These are phyloP conservation scores for Phytophthora kernoviae DNA, from an alignment of 352 stramenopile genomes.

Conservation along the genomic window DNA sequence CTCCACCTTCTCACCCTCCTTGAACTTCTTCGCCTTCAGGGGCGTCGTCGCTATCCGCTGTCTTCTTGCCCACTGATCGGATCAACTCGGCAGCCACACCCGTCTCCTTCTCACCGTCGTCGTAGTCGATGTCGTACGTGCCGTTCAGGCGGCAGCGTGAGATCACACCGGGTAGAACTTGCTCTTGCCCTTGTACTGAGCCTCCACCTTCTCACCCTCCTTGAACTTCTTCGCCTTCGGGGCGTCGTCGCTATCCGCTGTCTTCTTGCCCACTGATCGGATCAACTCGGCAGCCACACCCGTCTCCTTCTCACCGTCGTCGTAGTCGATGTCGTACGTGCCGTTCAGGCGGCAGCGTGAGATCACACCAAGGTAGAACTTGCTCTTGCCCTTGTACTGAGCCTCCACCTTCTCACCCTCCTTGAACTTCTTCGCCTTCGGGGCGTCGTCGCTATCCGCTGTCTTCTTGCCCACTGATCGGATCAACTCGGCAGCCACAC, in stretches of 20 bases:
- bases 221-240: conserved; percentile 20
- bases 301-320: conserved; percentile 20
- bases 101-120: conserved; percentile 20
- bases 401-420: conserved; percentile 20
- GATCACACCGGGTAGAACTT: conserved; percentile 21
- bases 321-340: conserved; percentile 24
- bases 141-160: conserved; percentile 17
- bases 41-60: conserved; percentile 16
- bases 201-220: conserved; percentile 20
- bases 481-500: conserved; percentile 20
- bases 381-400: conserved; percentile 24
- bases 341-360: conserved; percentile 15
- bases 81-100: conserved; percentile 19
- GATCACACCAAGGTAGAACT: conserved; percentile 20
- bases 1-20: conserved; percentile 21
- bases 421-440: conserved; percentile 21
- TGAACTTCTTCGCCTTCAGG: conserved; percentile 18
- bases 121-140: conserved; percentile 24
- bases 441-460: conserved; percentile 17
- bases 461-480: conserved; percentile 11
- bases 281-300: conserved; percentile 20
- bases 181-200: conserved; percentile 22
- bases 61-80: conserved; percentile 12
- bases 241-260: conserved; percentile 17
- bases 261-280: conserved; percentile 12